Base-by-base conservation (phyloP, 1,284 basidiomycete species). In the Singerocomus inundabilis region DNA sequence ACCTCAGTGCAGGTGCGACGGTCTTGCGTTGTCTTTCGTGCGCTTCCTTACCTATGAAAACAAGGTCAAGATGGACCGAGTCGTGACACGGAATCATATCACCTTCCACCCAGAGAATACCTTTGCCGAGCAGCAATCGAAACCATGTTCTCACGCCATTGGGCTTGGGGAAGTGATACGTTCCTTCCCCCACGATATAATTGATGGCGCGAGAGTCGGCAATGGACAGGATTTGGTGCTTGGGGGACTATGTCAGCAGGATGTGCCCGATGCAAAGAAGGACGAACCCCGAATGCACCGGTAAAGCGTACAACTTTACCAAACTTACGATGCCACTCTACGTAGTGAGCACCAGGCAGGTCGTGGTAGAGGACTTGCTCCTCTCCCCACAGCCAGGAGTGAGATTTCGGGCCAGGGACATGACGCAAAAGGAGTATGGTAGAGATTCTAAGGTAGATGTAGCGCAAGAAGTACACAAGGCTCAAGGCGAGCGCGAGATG, bases 101-200 rank as follows among this genome's bases (percentile, higher is more conserved):
- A 78, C 79, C 80, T 75, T 83, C 81, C 15, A 80, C 72, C 76
- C 79, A 82, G 16, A 83, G 72, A 49, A 83, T 77, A n/a, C 81
- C 81, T 63, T 82, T 73, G 15, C 81, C 81, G 5, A 81, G 69
- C 2, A 80, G 73, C 28, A 75, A 75, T 52, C 71, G 72, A 58
- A 83, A 83, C 81, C 81, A 83, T 15, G 73, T 75, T 49, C 81
- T 72, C 24, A 82, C 81, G 31, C 81, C 81, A 41, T 70, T 61
- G 9, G 80, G 78, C 60, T 83, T 83, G 2, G 81, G 81, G 56
- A 83, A 82, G 28, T 64, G 68, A 59, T 82, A 82, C 1, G 72
- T 70, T 13, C 69, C 72, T 54, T 80, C 76, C 28, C 72, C 71
- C 4, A 82, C 62, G 47, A 83, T 80, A 44, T 75, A 79, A 5